Percentiles rank a stretch among this genome's conserved stretches.
Conservation (phyloP, 179 eudicot species). For the Patellifolia procumbens region DNA sequence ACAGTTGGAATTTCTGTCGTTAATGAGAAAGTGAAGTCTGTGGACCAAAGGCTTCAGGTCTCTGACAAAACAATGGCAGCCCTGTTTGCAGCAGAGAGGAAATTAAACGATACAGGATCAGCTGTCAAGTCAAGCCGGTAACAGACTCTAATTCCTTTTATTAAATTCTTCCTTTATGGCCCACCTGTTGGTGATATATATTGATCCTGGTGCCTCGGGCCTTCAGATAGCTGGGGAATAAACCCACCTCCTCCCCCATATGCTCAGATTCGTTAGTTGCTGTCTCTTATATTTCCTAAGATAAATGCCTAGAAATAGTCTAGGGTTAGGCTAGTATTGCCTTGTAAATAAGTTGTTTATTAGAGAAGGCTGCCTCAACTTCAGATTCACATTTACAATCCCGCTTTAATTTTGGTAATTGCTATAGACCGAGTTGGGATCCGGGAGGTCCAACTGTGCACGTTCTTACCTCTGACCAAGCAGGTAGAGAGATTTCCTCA, state of each 20-base stretch:
- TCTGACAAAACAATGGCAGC: conserved; percentile 99
- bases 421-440: neutral
- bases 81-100: conserved; percentile 86
- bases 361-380: neutral
- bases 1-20: conserved; percentile 86
- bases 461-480: neutral
- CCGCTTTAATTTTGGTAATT: neutral
- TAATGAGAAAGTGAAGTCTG: conserved; percentile 92
- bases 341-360: neutral
- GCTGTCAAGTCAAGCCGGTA: conserved; percentile 99
- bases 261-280: neutral
- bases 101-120: conserved; percentile 77
- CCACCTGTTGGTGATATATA: too few relatives aligned
- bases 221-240: neutral
- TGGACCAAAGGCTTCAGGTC: conserved; percentile 92
- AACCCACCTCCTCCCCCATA: neutral
- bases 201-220: too few relatives aligned
- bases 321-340: neutral
- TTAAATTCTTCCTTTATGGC: neutral
- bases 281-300: neutral
- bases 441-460: neutral
- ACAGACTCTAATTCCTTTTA: neutral
- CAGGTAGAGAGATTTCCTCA: neutral
- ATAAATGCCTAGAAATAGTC: neutral
- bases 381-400: neutral